phyloP scores from a whole-genome alignment of 768 basidiomycete genomes.

The Russula emetica region DNA sequence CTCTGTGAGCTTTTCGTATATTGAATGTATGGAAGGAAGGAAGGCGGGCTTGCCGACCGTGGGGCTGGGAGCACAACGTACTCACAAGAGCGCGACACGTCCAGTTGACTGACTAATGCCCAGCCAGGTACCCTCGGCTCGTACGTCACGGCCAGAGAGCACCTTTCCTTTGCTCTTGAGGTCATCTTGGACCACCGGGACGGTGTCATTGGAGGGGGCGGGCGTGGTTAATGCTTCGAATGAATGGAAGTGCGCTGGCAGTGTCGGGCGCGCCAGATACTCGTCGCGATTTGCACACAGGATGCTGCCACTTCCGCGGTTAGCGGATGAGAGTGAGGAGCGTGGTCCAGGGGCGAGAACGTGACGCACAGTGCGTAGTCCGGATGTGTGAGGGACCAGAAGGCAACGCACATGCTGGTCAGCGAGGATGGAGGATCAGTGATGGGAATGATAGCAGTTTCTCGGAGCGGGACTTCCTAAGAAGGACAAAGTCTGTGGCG shows the following conservation, averaged over 20 bases:
- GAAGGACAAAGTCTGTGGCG: conserved; percentile 16
- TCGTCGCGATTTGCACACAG: conserved; percentile 78
- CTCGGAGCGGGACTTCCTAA: conserved; percentile 10
- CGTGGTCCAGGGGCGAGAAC: conserved; percentile 1
- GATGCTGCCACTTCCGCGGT: conserved; percentile 44
- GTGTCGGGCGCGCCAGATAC: conserved; percentile 60
- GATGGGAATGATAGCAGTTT: conserved; percentile 12
- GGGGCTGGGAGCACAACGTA: conserved; percentile 22
- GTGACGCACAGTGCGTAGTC: conserved; percentile 70
- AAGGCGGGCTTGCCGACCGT: not conserved
- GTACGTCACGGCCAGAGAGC: conserved; percentile 69
- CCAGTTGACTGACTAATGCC: conserved; percentile 59
- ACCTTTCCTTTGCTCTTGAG: conserved; percentile 36
- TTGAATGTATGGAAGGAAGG: conserved; percentile 9
- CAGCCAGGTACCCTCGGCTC: conserved; percentile 80
- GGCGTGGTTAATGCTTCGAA: conserved; percentile 38
- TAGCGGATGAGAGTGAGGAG: conserved; percentile 3
- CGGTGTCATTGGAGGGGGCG: conserved; percentile 11
- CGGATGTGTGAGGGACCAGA: conserved; percentile 72
- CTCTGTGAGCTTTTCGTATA: not conserved
- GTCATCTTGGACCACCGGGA: conserved; percentile 24
- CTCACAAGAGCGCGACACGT: conserved; percentile 69
- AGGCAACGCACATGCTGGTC: conserved; percentile 64
- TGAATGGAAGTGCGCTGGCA: conserved; percentile 61
- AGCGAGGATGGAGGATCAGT: conserved; percentile 20